phyloP scores from a whole-genome alignment of 2,329 filamentous ascomycete genomes.

The Zymoseptoria ardabiliae region DNA sequence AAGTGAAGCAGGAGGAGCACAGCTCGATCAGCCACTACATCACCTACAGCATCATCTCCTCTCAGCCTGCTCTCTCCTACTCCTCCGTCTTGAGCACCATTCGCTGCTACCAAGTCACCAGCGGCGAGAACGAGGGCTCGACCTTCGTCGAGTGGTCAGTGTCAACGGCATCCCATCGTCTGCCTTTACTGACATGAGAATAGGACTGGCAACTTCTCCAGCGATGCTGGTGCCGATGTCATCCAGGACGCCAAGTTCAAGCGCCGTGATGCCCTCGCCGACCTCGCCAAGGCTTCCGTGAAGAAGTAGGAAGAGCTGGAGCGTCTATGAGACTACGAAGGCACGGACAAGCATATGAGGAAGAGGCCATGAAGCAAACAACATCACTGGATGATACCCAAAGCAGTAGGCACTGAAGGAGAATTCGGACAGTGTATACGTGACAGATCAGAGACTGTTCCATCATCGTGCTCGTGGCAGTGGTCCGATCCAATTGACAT shows the following conservation, averaged over 20 bases:
- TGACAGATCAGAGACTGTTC: neutral
- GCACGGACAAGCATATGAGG: neutral
- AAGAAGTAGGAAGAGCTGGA: constrained; percentile 21
- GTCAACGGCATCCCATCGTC: neutral
- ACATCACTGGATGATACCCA: neutral
- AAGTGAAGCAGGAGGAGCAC: constrained; percentile 72
- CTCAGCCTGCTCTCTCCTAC: constrained; percentile 58
- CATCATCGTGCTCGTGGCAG: too few species aligned
- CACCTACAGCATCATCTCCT: constrained; percentile 64
- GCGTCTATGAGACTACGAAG: neutral
- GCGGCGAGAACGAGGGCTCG: constrained; percentile 54
- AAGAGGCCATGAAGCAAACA: neutral
- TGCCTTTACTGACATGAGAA: neutral
- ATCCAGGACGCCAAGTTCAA: constrained; percentile 72
- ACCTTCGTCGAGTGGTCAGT: constrained; percentile 58
- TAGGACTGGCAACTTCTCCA: constrained; percentile 56
- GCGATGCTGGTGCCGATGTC: constrained; percentile 62
- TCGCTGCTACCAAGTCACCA: constrained; percentile 58
- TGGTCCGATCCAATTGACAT: too few species aligned
- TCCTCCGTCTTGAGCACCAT: constrained; percentile 61
- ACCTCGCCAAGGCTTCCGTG: constrained; percentile 46
- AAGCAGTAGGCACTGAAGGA: neutral
- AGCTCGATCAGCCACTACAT: constrained; percentile 67
- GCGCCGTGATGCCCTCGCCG: constrained; percentile 62
- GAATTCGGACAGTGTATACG: neutral